Percentiles rank a stretch among this genome's conserved stretches.
Conservation (phyloP, 176 grass and related monocot species). For the Oryza meridionalis region DNA sequence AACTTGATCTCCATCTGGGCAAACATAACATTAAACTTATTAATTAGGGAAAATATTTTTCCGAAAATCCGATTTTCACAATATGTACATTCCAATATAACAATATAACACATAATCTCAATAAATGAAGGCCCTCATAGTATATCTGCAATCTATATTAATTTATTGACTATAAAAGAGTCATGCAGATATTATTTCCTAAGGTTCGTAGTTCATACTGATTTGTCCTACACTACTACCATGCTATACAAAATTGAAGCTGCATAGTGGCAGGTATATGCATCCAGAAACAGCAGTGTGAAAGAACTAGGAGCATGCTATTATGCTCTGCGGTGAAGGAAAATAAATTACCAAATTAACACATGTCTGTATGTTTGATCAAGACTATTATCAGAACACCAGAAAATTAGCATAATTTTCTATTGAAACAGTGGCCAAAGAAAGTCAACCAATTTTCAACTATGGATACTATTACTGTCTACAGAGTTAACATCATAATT, state of each 20-base stretch:
- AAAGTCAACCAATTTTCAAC: background rate
- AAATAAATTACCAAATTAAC: slow-evolving; percentile 6
- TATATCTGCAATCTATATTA: slow-evolving; percentile 4
- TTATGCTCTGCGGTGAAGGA: background rate
- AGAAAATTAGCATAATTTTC: background rate
- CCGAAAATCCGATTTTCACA: background rate
- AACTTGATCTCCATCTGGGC: slow-evolving; percentile 84
- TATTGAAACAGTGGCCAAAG: slow-evolving; percentile 3
- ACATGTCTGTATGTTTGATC: background rate
- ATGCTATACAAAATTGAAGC: slow-evolving; percentile 8
- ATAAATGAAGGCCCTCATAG: slow-evolving; percentile 1
- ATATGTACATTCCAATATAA: slow-evolving; percentile 20
- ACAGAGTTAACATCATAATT: background rate
- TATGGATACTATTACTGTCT: slow-evolving; percentile 21
- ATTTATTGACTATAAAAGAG: slow-evolving; percentile 1
- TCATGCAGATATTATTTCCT: slow-evolving; percentile 4
- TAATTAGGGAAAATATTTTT: slow-evolving; percentile 8
- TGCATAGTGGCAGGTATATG: background rate
- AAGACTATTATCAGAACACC: background rate
- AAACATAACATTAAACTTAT: slow-evolving; percentile 16
- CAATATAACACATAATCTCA: slow-evolving; percentile 14
- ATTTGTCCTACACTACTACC: background rate
- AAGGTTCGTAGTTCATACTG: background rate
- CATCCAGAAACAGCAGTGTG: background rate
- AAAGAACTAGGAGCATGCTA: slow-evolving; percentile 5